Base-by-base conservation (phyloP, 2,329 filamentous ascomycete species). In the Coleophoma cylindrospora region DNA sequence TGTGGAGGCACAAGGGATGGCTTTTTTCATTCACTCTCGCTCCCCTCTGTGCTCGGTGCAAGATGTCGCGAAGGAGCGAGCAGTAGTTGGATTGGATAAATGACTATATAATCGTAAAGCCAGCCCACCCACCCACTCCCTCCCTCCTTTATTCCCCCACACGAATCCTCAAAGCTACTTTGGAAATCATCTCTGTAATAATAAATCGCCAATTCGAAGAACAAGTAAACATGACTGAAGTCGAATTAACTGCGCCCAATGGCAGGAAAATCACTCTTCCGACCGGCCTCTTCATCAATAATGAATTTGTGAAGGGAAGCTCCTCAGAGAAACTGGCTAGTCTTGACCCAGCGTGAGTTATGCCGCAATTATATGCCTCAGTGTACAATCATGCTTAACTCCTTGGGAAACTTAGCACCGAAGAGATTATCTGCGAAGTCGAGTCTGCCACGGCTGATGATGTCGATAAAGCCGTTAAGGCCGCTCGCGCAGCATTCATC, bases 251-350 rank as follows among this genome's bases (percentile, higher is more conserved):
- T n/a, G 17, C 36, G 11, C 36, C 36, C 11, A 91, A 91, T 65
- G 86, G 86, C 59, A 74, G 71, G 66, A 81, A 77, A 58, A 89
- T 86, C 70, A 72, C 69, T 11, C 84, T 89, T 70, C 86, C 86
- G 1, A 72, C 79, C 44, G 87, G 87, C 13, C 75, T 91, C 13
- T 90, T 89, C 68, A 89, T 90, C 70, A 84, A 87, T 72, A 89
- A 89, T 56, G 83, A 89, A 63, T 90, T 87, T 63, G 81, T 87
- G 47, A 73, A 79, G 57, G 79, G 81, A 41, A 80, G 75, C 64
- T 77, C 76, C 6, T 81, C 77, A 43, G 75, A 82, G 62, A 86
- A 75, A 57, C 76, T 89, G 50, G 69, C 74, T 10, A 77, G 78
- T 15, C 76, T 87, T 59, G 87, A 88, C 63, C 86, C 86, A 45